phyloP scores from a whole-genome alignment of 2,329 filamentous ascomycete genomes.

The Chaetomium strumarium region DNA sequence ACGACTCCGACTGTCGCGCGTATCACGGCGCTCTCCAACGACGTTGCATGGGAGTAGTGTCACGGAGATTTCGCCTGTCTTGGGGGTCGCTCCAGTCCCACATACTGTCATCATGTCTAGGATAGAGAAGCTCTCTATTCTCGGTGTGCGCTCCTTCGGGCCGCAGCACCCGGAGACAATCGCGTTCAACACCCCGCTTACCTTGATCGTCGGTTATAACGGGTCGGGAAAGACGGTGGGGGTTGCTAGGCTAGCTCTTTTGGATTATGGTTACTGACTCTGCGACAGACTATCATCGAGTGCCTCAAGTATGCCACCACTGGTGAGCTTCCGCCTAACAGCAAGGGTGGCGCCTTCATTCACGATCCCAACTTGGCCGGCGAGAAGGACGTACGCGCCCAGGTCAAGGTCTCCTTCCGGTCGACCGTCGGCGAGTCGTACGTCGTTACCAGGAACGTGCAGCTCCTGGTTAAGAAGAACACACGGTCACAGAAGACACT shows the following conservation, averaged over 20 bases:
- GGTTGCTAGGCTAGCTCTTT: constrained; percentile 31
- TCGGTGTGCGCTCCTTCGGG: constrained; percentile 80
- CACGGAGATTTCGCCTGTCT: neutral
- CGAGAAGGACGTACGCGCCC: constrained; percentile 83
- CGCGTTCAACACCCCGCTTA: constrained; percentile 78
- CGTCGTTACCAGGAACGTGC: constrained; percentile 76
- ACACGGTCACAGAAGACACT: constrained; percentile 73
- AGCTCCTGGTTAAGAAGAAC: constrained; percentile 80
- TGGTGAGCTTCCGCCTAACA: constrained; percentile 87
- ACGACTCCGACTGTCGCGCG: too few relatives aligned
- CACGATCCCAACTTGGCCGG: constrained; percentile 91
- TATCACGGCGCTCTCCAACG: neutral
- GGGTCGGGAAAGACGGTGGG: constrained; percentile 81
- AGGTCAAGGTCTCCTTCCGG: constrained; percentile 85
- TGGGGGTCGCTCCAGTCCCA: neutral
- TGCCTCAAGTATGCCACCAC: constrained; percentile 97
- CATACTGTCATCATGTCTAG: constrained; percentile 53
- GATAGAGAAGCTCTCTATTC: constrained; percentile 84
- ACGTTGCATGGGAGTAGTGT: neutral
- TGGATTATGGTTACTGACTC: constrained; percentile 27
- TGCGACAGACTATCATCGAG: constrained; percentile 75
- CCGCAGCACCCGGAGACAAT: constrained; percentile 70
- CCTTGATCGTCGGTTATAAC: constrained; percentile 94
- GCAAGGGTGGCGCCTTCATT: constrained; percentile 84
- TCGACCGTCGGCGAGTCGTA: constrained; percentile 72